Percentiles rank a stretch among this genome's conserved stretches.
Conservation (phyloP, 1,139 yeast genomes). For the Taphrina pruni region DNA sequence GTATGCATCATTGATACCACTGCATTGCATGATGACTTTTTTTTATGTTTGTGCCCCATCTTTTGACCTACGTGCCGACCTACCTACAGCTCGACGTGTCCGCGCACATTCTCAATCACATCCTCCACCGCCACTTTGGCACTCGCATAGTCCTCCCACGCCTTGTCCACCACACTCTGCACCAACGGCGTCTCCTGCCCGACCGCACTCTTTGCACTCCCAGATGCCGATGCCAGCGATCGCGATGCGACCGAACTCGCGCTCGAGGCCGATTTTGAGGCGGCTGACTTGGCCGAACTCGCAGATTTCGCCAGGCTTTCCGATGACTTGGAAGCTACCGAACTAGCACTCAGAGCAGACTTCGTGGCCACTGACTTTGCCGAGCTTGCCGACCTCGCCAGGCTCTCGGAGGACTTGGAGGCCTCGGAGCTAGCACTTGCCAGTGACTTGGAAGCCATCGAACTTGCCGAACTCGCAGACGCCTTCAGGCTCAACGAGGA, state of each 20-base stretch:
- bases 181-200: slow-evolving; percentile 18
- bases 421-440: slow-evolving; percentile 20
- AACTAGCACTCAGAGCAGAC: slow-evolving; percentile 21
- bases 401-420: slow-evolving; percentile 19
- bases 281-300: slow-evolving; percentile 16
- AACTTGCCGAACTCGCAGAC: slow-evolving; percentile 20
- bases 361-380: slow-evolving; percentile 11
- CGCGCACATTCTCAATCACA: slow-evolving; percentile 18
- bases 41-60: too few species aligned
- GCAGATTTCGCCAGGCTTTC: slow-evolving; percentile 15
- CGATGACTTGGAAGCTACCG: slow-evolving; percentile 20
- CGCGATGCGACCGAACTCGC: slow-evolving; percentile 14
- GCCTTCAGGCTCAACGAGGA: slow-evolving; percentile 9
- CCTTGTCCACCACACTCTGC: slow-evolving; percentile 33
- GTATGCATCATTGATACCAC: too few species aligned
- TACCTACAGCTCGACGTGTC: slow-evolving; percentile 13
- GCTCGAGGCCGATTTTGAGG: slow-evolving; percentile 17
- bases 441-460: slow-evolving; percentile 12
- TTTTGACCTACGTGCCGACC: neutral
- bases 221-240: neutral
- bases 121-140: slow-evolving; percentile 16
- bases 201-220: slow-evolving; percentile 8
- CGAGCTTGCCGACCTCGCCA: slow-evolving; percentile 10
- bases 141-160: slow-evolving; percentile 34
- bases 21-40: too few species aligned